These are phyloP conservation scores for Populus simonii DNA, from an alignment of 345 rosid genomes.

Conservation along the genomic window DNA sequence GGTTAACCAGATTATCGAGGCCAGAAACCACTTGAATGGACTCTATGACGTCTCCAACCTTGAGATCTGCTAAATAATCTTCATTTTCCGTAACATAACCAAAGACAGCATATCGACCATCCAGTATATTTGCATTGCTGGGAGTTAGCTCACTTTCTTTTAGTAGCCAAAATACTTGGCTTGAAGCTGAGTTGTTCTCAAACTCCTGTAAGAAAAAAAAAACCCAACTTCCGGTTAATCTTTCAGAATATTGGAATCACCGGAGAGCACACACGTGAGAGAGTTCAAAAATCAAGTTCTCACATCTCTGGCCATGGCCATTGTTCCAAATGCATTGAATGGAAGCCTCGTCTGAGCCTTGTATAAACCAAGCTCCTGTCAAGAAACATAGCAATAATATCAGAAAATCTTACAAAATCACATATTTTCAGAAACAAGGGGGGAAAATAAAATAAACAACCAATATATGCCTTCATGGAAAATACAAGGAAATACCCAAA, in stretches of 20 bases:
- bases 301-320: constrained; percentile 99
- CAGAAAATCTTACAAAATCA: neutral
- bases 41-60: constrained; percentile 92
- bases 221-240: neutral
- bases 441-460: neutral
- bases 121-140: constrained; percentile 91
- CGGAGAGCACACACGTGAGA: neutral
- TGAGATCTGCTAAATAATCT: constrained; percentile 85
- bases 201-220: constrained; percentile 58
- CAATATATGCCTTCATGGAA: neutral
- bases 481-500: neutral
- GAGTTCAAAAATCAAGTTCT: constrained; percentile 24
- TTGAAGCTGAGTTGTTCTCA: constrained; percentile 88
- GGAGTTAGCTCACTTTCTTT: constrained; percentile 99
- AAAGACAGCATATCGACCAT: constrained; percentile 91
- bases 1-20: constrained; percentile 80
- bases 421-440: constrained; percentile 4
- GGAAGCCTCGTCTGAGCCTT: constrained; percentile 97
- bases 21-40: constrained; percentile 93
- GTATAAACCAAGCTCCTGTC: constrained; percentile 92
- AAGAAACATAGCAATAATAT: neutral
- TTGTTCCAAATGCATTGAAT: constrained; percentile 96
- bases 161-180: constrained; percentile 92
- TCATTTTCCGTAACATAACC: constrained; percentile 88
- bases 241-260: neutral